Conservation (phyloP, 2,329 filamentous ascomycete genomes). For the Aspergillus latus region DNA sequence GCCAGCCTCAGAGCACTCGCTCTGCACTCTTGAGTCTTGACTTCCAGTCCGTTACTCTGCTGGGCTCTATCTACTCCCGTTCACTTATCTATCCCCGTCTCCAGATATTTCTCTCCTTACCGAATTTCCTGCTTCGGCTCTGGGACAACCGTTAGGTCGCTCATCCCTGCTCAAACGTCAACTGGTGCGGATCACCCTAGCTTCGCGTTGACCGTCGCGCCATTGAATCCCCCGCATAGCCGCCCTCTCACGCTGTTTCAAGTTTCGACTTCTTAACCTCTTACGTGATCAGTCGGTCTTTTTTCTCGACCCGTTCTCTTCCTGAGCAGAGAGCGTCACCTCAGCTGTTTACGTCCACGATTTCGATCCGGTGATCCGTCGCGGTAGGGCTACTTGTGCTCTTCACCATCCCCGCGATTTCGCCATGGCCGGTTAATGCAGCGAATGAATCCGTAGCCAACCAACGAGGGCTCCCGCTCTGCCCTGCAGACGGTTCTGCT, state of each 20-base stretch:
- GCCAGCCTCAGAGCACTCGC: background rate
- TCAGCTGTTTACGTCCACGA: background rate
- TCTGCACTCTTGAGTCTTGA: constrained; percentile 2
- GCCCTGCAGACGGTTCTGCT: constrained; percentile 46
- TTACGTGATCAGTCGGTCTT: constrained; percentile 18
- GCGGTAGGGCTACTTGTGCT: constrained; percentile 23
- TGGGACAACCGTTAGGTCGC: background rate
- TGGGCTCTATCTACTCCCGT: background rate
- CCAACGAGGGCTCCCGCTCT: constrained; percentile 43
- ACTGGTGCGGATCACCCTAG: constrained; percentile 30
- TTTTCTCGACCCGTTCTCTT: constrained; percentile 8
- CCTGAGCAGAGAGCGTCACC: background rate
- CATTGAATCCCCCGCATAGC: constrained; percentile 26
- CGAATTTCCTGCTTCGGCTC: background rate
- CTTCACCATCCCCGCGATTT: constrained; percentile 18
- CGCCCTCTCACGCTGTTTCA: constrained; percentile 19
- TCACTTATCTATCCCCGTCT: background rate
- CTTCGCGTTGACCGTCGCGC: constrained; percentile 28
- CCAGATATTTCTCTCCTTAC: background rate
- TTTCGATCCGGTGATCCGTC: constrained; percentile 15
- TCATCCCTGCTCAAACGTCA: constrained; percentile 21
- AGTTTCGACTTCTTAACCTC: constrained; percentile 11
- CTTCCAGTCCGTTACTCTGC: background rate
- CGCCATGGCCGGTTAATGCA: constrained; percentile 43
- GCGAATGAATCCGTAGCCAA: constrained; percentile 43